Conservation (phyloP, 805 yeast species). For the Ogataea glucozyma region DNA sequence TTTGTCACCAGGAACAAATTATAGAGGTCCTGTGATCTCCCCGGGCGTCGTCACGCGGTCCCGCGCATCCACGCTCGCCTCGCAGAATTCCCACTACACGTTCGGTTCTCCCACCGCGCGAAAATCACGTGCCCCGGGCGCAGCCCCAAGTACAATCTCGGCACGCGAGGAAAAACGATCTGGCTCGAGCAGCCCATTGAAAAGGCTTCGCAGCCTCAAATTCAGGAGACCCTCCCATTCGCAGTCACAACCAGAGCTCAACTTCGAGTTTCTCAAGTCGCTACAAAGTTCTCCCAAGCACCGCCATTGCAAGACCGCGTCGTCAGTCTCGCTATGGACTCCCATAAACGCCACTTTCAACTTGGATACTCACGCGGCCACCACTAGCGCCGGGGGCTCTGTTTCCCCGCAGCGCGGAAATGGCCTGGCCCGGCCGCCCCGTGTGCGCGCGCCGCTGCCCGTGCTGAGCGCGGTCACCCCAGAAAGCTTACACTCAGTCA, state of each 20-base stretch:
- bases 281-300: slow-evolving; percentile 32
- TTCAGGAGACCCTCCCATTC: slow-evolving; percentile 21
- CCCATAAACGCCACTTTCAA: too few species aligned
- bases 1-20: slow-evolving; percentile 12
- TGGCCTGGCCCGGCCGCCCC: too few species aligned
- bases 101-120: slow-evolving; percentile 3
- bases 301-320: slow-evolving; percentile 20
- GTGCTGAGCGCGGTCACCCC: slow-evolving; percentile 14
- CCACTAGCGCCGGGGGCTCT: background rate
- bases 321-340: slow-evolving; percentile 21
- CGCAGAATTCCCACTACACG: slow-evolving; percentile 7
- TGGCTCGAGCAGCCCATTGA: slow-evolving; percentile 30
- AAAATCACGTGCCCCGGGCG: slow-evolving; percentile 10
- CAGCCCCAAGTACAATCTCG: too few species aligned
- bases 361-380: too few species aligned
- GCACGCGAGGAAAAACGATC: too few species aligned
- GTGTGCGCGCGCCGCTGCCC: background rate
- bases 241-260: slow-evolving; percentile 28
- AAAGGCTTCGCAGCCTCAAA: slow-evolving; percentile 28
- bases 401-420: background rate
- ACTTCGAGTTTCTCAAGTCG: slow-evolving; percentile 30
- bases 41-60: background rate
- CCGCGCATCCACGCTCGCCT: slow-evolving; percentile 8
- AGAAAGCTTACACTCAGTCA: slow-evolving; percentile 24
- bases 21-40: too few species aligned